A percentile compares a stretch with the other conserved stretches of the same genome.
Evolutionary conservation across 164 flowering plant genomes (phyloP).

Genomic region (Akebia trifoliata): DNA sequence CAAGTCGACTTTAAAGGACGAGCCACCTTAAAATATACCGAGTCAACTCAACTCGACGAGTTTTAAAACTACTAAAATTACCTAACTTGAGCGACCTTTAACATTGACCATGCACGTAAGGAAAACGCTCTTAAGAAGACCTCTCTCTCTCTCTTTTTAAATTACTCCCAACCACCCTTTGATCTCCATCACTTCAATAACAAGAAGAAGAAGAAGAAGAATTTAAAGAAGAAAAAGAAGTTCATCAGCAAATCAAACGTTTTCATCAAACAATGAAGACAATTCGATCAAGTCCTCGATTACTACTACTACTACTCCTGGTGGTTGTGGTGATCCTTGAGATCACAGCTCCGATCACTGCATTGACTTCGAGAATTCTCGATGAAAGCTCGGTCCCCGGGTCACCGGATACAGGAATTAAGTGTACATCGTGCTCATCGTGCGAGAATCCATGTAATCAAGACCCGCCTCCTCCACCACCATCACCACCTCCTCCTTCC

Average conservation of each 20-base stretch:
- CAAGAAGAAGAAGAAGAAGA: not conserved
- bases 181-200: not conserved
- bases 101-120: constrained; percentile 14
- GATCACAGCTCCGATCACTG: not conserved
- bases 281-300: not conserved
- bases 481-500: constrained; percentile 11
- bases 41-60: too few relatives aligned
- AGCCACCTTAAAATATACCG: too few relatives aligned
- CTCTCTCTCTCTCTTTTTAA: not conserved
- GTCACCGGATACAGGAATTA: constrained; percentile 9
- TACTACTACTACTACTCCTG: not conserved
- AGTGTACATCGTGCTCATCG: constrained; percentile 17
- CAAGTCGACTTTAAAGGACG: too few relatives aligned
- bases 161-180: not conserved
- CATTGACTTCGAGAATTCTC: not conserved
- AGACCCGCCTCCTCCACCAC: constrained; percentile 12
- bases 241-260: too few relatives aligned
- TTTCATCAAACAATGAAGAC: too few relatives aligned
- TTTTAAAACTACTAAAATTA: too few relatives aligned
- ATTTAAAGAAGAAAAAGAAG: too few relatives aligned
- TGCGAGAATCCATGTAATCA: constrained; percentile 20
- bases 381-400: constrained; percentile 4
- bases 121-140: constrained; percentile 3
- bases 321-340: not conserved
- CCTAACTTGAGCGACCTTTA: constrained; percentile 1